Conservation (phyloP, 345 rosid species). For the Pugionium cornutum region DNA sequence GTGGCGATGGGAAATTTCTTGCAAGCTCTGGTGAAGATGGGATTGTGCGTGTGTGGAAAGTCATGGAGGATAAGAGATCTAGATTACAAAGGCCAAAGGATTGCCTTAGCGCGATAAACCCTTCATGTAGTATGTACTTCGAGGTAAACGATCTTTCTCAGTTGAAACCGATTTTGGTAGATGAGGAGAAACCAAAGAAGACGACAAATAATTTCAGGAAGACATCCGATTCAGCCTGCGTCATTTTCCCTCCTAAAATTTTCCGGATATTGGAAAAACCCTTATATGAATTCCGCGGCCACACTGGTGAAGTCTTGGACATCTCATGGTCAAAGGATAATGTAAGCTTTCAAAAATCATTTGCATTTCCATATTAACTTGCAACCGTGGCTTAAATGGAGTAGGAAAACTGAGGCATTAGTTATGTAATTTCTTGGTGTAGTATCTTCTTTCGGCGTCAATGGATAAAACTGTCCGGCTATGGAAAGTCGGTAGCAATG, state of each 20-base stretch:
- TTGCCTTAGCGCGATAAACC: slow-evolving; percentile 57
- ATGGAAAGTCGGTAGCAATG: slow-evolving; percentile 66
- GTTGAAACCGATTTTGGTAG: slow-evolving; percentile 57
- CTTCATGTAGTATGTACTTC: slow-evolving; percentile 67
- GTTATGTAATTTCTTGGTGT: slow-evolving; percentile 39
- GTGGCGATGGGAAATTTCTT: slow-evolving; percentile 73
- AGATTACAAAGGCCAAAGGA: slow-evolving; percentile 42
- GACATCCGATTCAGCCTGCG: slow-evolving; percentile 76
- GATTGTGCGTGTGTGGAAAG: slow-evolving; percentile 68
- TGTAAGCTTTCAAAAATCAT: slow-evolving; percentile 46
- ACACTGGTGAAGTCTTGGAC: slow-evolving; percentile 65
- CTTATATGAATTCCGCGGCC: slow-evolving; percentile 68
- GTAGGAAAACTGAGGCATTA: slow-evolving; percentile 14
- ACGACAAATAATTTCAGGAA: slow-evolving; percentile 53
- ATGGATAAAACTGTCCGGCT: slow-evolving; percentile 72
- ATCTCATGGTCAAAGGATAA: slow-evolving; percentile 77
- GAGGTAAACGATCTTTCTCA: slow-evolving; percentile 68
- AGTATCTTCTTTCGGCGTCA: slow-evolving; percentile 81
- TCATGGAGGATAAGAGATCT: slow-evolving; percentile 61
- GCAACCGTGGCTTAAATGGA: slow-evolving; percentile 16
- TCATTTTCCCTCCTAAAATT: slow-evolving; percentile 69
- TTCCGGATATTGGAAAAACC: slow-evolving; percentile 77
- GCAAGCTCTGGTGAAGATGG: slow-evolving; percentile 83
- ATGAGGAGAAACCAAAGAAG: slow-evolving; percentile 53
- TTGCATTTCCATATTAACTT: background rate